Evolutionary conservation across 345 rosid species (phyloP), one percentile per base, ranked within the genome.

Genomic region (Stellera chamaejasme): DNA sequence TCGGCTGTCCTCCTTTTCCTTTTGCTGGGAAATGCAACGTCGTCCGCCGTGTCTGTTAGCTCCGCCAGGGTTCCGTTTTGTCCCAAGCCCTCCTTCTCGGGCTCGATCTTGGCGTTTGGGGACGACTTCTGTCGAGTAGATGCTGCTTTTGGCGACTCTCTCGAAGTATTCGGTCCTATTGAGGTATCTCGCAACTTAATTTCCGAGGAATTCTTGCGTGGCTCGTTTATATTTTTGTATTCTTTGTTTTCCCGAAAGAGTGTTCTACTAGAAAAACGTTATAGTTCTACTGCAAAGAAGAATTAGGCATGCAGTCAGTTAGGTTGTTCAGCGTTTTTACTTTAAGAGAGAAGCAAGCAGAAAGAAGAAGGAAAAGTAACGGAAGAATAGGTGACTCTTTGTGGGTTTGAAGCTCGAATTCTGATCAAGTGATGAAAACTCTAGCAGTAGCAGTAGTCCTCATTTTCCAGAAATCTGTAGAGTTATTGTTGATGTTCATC

Each of bases 101-200:
- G 82, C 57, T 74, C 74, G 65, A 66, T 79, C 82, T 72, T 82
- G 42, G 72, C 72, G 62, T 75, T 82, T 68, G 72, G 68, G 47
- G 73, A 85, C 69, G 73, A 58, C 27, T 51, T 41, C 58, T 88
- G 83, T 60, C 64, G 36, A 47, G 28, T 69, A 42, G 45, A 55
- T 52, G 73, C 50, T 42, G 66, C n/a, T 52, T 26, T 53, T 23
- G 43, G 42, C 51, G 71, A 63, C 32, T 78, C 79, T 58, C 55
- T 69, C 61, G 13, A 42, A 52, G 67, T 77, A 45, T 50, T 70
- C 55, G 75, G 79, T 8, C 82, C 88, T 58, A 77, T 75, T 25
- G 88, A 88, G 92, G 98, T 91, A 72, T 19, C 23, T 19, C 23
- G 23, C 23, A 19, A 19, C 1, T 19, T 32, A 32, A 32, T 32